Evolutionary conservation across 2,329 filamentous ascomycete genomes (phyloP), one percentile per base, ranked within the genome.

Genomic region (Epichloe festucae): DNA sequence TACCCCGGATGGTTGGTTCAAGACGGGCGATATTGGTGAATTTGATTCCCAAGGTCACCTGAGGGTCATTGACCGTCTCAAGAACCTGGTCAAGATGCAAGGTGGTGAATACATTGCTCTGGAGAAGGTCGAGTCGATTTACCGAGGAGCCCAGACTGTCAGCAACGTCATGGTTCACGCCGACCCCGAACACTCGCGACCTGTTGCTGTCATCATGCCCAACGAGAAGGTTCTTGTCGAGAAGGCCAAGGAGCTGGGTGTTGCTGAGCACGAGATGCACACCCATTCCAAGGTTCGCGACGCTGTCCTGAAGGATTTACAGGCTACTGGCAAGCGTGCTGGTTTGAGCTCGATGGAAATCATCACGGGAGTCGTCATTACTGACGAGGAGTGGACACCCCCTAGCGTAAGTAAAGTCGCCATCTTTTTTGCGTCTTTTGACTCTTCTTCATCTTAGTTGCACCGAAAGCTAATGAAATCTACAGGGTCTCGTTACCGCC

Each of bases 31-130:
- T 63, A 93, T 97, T 66, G 91, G 91, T 61, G 87, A 96, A 66
- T 93, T 91, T 62, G 84, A 91, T 67, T 65, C 73, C 44, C 76
- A 84, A 55, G 91, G 91, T 43, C 87, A 95, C 66, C 70, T 97
- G 58, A 80, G 77, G 60, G 84, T 97, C 65, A 90, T 97, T 63
- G 91, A 97, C 68, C 88, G 91, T 60, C 90, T 95, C 81, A 97
- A 97, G 83, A 97, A 97, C 71, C 75, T 97, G 52, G 87, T 97
- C 69, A 97, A 97, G 82, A 90, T 93, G 56, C 79, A 88, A 57
- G 89, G 90, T 54, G 91, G 91, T 59, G 91, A 97, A 75, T 97
- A 97, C 70, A 94, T 97, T 66, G 93, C 91, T 21, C 79, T 98
- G 4, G 91, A 97, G 74, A 96, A 90, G 74, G 82, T 97, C 54